Evolutionary conservation across 176 grass and related monocot species (phyloP).

Genomic region (Ensete glaucum): DNA sequence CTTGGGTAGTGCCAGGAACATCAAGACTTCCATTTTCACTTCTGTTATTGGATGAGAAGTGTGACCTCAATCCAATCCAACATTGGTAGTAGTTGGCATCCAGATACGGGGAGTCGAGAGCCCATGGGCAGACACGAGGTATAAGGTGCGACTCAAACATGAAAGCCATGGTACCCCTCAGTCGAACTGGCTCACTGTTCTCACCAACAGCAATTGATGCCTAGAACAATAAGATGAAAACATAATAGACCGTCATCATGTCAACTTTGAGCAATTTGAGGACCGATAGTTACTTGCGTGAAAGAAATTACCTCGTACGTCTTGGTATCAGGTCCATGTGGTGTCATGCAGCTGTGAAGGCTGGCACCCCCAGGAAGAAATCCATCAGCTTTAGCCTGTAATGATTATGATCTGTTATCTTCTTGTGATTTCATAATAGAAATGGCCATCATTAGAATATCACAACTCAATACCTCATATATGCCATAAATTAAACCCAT

Average conservation of each 20-base stretch:
- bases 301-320: conserved; percentile 50
- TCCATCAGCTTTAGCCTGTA: conserved; percentile 84
- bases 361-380: conserved; percentile 92
- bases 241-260: neutral
- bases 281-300: neutral
- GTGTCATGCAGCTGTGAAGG: conserved; percentile 89
- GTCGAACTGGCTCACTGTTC: conserved; percentile 39
- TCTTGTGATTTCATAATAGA: neutral
- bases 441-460: neutral
- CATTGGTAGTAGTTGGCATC: conserved; percentile 78
- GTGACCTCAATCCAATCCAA: conserved; percentile 77
- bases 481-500: conserved; percentile 74
- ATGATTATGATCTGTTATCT: neutral
- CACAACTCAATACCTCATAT: conserved; percentile 45
- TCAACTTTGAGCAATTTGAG: neutral
- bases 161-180: conserved; percentile 62
- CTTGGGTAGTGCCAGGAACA: neutral
- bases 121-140: conserved; percentile 74
- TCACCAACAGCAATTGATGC: conserved; percentile 36
- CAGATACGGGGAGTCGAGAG: conserved; percentile 46
- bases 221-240: conserved; percentile 25
- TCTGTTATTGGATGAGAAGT: conserved; percentile 35
- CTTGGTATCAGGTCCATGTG: conserved; percentile 87
- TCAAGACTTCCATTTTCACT: neutral
- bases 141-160: conserved; percentile 84